A percentile compares a stretch with the other conserved stretches of the same genome.
Evolutionary conservation across 2,329 filamentous ascomycete genomes (phyloP).

Genomic region (Aspergillus ruber): DNA sequence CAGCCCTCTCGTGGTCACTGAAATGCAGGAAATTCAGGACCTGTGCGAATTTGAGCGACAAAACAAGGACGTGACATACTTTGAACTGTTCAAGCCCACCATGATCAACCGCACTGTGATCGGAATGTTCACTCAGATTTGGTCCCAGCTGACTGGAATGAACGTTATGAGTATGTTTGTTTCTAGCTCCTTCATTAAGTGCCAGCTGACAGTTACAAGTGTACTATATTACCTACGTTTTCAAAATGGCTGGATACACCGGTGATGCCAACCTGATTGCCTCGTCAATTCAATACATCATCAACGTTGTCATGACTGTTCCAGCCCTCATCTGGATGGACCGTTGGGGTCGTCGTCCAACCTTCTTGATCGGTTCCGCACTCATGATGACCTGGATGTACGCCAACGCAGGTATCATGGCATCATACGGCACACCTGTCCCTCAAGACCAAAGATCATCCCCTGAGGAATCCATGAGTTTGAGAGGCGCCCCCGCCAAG

Average conservation of each 20-base stretch:
- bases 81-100: conserved; percentile 65
- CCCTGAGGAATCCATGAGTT: conserved; percentile 32
- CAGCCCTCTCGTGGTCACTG: conserved; percentile 59
- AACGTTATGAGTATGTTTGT: conserved; percentile 54
- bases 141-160: conserved; percentile 71
- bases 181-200: no score
- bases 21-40: conserved; percentile 66
- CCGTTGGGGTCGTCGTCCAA: conserved; percentile 64
- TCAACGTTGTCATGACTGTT: conserved; percentile 74
- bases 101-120: conserved; percentile 69
- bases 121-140: conserved; percentile 67
- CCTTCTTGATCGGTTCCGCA: conserved; percentile 59
- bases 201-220: conserved; percentile 18
- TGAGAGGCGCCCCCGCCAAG: conserved; percentile 45
- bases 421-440: conserved; percentile 29
- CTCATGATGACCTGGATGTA: conserved; percentile 52
- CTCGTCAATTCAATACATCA: conserved; percentile 67
- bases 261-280: conserved; percentile 56
- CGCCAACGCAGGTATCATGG: conserved; percentile 38
- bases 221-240: conserved; percentile 66
- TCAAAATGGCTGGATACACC: conserved; percentile 63
- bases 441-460: conserved; percentile 27
- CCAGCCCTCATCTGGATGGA: conserved; percentile 71
- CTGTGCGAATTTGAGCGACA: conserved; percentile 66
- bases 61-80: conserved; percentile 62